Percentiles rank a stretch among this genome's conserved stretches.
Evolutionary conservation across 2,329 filamentous ascomycete genomes (phyloP).

Genomic region (Penicillium thymicola): DNA sequence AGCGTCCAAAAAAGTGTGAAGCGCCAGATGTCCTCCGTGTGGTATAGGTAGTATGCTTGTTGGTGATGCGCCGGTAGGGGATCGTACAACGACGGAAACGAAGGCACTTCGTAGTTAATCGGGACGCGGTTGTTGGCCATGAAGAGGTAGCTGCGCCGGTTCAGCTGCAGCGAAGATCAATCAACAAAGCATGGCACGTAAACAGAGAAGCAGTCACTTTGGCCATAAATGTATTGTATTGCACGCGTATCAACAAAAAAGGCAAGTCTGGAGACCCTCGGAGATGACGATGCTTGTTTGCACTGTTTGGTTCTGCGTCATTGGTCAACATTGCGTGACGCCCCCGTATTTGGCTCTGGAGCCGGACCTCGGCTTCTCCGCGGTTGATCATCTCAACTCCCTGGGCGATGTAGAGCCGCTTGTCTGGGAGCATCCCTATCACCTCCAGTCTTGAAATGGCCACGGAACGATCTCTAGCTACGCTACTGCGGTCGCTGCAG

Average conservation of each 20-base stretch:
- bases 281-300: slow-evolving; percentile 28
- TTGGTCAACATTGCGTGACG: background rate
- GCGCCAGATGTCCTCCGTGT: slow-evolving; percentile 74
- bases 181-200: slow-evolving; percentile 1
- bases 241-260: background rate
- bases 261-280: background rate
- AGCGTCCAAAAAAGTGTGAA: slow-evolving; percentile 87
- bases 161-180: background rate
- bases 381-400: slow-evolving; percentile 17
- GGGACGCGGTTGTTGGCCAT: slow-evolving; percentile 47
- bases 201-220: background rate
- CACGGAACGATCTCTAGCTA: slow-evolving; percentile 59
- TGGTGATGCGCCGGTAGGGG: slow-evolving; percentile 57
- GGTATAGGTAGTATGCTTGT: slow-evolving; percentile 65
- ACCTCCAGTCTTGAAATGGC: slow-evolving; percentile 44
- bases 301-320: slow-evolving; percentile 27
- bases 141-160: background rate
- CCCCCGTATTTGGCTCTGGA: slow-evolving; percentile 25
- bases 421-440: slow-evolving; percentile 8
- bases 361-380: slow-evolving; percentile 36
- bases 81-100: slow-evolving; percentile 81
- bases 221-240: too few relatives aligned
- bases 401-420: slow-evolving; percentile 18
- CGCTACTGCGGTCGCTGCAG: slow-evolving; percentile 59
- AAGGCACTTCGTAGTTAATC: slow-evolving; percentile 62